A percentile compares a stretch with the other conserved stretches of the same genome.
phyloP scores from a whole-genome alignment of 2,329 filamentous ascomycete species.

The Alternaria ventricosa region DNA sequence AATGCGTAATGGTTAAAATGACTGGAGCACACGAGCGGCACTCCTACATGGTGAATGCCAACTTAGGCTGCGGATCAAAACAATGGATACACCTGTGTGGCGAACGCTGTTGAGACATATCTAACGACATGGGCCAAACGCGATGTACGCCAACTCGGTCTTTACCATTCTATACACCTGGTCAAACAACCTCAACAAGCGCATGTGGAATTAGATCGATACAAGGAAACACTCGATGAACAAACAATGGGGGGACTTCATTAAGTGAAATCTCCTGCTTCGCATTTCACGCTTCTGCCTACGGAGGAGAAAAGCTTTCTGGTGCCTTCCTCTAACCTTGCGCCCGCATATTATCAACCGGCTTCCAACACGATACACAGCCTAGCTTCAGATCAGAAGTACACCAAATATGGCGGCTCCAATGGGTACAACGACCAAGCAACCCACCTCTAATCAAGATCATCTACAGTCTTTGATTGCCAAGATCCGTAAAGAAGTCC shows the following conservation, averaged over 20 bases:
- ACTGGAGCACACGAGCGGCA: not conserved
- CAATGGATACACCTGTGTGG: not conserved
- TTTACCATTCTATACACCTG: not conserved
- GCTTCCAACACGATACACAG: not conserved
- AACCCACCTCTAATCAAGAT: not conserved
- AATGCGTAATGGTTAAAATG: not conserved
- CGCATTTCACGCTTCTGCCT: not conserved
- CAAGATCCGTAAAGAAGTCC: not conserved
- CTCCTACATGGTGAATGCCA: not conserved
- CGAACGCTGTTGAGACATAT: not conserved
- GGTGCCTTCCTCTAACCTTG: not conserved
- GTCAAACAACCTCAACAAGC: not conserved
- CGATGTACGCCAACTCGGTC: not conserved
- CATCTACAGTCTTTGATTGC: not conserved
- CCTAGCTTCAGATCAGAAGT: not conserved
- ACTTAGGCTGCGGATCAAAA: not conserved
- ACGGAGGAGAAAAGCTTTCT: not conserved
- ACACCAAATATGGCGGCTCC: not conserved
- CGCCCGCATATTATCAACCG: not conserved
- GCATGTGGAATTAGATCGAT: not conserved
- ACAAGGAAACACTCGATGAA: not conserved
- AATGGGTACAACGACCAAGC: not conserved
- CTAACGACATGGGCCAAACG: not conserved
- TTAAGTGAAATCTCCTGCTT: not conserved
- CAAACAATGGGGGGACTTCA: not conserved